These are phyloP conservation scores for Apocynum venetum DNA, from an alignment of 257 asterid genomes.

Conservation along the genomic window DNA sequence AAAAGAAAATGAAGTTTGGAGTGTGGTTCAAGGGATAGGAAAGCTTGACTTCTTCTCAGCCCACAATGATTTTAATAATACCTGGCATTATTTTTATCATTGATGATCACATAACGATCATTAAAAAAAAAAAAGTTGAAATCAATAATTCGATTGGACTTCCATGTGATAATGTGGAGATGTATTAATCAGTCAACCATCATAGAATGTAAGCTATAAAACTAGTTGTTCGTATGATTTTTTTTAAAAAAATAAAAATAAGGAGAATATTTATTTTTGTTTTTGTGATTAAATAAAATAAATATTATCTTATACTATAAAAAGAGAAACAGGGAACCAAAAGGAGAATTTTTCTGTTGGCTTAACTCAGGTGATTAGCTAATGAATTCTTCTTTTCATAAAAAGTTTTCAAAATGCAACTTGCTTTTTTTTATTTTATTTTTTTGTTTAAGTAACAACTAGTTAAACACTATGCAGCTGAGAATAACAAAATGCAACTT, in stretches of 20 bases:
- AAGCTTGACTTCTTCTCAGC: too few relatives aligned
- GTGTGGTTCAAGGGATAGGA: neutral
- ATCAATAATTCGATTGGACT: neutral
- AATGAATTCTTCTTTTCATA: too few relatives aligned
- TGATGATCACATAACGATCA: neutral
- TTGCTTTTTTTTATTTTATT: neutral
- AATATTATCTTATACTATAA: too few relatives aligned
- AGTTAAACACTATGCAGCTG: neutral
- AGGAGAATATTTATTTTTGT: too few relatives aligned
- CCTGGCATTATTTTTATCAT: too few relatives aligned
- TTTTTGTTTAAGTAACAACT: neutral
- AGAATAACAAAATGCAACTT: neutral
- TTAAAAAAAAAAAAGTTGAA: too few relatives aligned
- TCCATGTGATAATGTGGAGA: constrained; percentile 20
- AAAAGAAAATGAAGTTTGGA: too few relatives aligned
- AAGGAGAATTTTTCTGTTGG: neutral
- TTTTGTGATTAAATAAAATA: too few relatives aligned
- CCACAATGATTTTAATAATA: neutral
- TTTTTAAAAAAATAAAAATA: too few relatives aligned
- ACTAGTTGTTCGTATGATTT: too few relatives aligned
- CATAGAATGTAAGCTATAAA: neutral
- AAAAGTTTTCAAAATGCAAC: neutral
- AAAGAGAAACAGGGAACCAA: too few relatives aligned
- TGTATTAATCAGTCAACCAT: constrained; percentile 17
- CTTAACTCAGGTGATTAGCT: neutral